These are phyloP conservation scores for Serendipita indica DNA, from an alignment of 768 basidiomycete species.

Conservation along the genomic window DNA sequence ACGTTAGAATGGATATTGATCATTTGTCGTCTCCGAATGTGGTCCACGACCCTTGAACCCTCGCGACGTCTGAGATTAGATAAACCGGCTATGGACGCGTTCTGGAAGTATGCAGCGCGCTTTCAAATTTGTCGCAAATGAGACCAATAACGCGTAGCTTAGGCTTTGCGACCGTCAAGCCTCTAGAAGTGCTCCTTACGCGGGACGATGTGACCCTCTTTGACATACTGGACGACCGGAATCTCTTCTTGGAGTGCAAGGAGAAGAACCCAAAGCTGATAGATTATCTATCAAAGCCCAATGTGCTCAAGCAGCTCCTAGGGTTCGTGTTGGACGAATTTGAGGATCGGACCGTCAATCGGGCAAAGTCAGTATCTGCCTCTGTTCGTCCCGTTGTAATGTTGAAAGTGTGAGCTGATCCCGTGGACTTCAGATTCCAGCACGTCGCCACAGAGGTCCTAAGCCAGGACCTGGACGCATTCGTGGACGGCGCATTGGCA, in stretches of 20 bases:
- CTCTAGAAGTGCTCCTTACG: conserved; percentile 77
- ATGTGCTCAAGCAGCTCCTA: conserved; percentile 64
- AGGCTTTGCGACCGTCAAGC: conserved; percentile 3
- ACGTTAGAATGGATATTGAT: background rate
- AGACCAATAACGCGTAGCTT: conserved; percentile 7
- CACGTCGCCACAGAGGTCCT: conserved; percentile 89
- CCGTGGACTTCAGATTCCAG: conserved; percentile 49
- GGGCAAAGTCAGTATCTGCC: conserved; percentile 55
- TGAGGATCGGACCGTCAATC: conserved; percentile 60
- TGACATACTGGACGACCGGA: conserved; percentile 84
- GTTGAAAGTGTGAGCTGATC: conserved; percentile 11
- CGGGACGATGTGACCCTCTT: conserved; percentile 82
- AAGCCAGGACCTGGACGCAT: conserved; percentile 90
- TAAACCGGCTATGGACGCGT: conserved; percentile 1
- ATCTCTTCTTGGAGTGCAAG: conserved; percentile 91
- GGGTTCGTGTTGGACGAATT: conserved; percentile 81
- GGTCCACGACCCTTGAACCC: too few species aligned
- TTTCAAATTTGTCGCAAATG: background rate
- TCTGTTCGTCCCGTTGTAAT: conserved; percentile 4
- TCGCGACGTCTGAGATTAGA: too few species aligned
- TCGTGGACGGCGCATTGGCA: conserved; percentile 75
- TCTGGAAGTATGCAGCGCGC: conserved; percentile 2
- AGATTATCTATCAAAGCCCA: conserved; percentile 70
- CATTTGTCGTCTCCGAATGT: too few species aligned
- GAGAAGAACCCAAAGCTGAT: conserved; percentile 79